Conservation (phyloP, 139 green algal genomes). For the Volvox reticuliferus region DNA sequence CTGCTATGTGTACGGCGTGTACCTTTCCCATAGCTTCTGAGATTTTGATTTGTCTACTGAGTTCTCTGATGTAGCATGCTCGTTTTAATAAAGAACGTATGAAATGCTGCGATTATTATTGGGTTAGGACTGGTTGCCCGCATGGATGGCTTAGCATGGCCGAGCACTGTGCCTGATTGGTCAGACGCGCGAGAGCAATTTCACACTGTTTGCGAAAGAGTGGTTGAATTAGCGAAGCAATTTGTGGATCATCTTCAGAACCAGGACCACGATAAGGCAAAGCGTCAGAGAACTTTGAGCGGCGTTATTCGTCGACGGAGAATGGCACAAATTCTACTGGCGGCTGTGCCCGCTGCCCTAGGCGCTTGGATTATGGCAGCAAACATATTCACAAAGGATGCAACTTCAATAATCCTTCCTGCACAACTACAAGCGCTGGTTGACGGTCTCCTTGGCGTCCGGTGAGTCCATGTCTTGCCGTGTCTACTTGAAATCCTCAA, state of each 20-base stretch:
- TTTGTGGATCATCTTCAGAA: background rate
- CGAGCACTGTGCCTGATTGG: background rate
- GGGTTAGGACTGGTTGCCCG: background rate
- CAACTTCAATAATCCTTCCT: background rate
- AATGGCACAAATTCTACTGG: slow-evolving; percentile 1
- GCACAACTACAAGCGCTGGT: background rate
- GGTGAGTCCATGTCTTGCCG: background rate
- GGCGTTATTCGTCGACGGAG: background rate
- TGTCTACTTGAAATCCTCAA: too few relatives aligned
- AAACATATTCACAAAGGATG: background rate
- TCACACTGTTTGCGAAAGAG: background rate
- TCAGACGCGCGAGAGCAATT: background rate
- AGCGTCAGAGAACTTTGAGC: background rate
- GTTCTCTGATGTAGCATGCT: too few relatives aligned
- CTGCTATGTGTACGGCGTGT: too few relatives aligned
- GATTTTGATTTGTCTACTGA: too few relatives aligned
- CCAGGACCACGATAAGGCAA: background rate
- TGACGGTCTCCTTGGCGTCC: background rate
- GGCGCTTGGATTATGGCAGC: slow-evolving; percentile 11
- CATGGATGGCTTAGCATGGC: slow-evolving; percentile 3
- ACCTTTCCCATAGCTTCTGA: too few relatives aligned
- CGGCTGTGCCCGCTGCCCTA: slow-evolving; percentile 2
- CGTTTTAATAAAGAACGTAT: too few relatives aligned
- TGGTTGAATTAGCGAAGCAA: background rate
- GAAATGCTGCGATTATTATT: too few relatives aligned